Conservation (phyloP, 495 filamentous ascomycete species). For the Penicillium crystallinum region DNA sequence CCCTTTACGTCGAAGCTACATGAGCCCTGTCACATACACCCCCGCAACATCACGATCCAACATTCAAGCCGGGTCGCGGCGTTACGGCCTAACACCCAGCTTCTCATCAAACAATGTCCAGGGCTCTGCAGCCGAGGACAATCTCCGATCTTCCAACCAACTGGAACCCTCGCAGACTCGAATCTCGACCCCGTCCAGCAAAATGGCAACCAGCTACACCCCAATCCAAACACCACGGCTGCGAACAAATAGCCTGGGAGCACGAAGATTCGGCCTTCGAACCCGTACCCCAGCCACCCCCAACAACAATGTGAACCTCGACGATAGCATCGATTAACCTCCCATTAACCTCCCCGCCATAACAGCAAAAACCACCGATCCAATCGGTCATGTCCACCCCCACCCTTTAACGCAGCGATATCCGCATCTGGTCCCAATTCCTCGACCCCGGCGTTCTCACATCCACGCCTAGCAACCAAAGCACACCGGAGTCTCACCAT, state of each 20-base stretch:
- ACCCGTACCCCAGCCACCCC: constrained; percentile 29
- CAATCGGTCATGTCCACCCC: background rate
- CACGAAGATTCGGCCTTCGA: constrained; percentile 35
- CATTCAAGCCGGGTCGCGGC: constrained; percentile 43
- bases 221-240: constrained; percentile 37
- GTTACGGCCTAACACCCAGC: constrained; percentile 37
- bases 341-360: constrained; percentile 1
- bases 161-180: constrained; percentile 30
- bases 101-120: constrained; percentile 19
- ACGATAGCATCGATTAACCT: constrained; percentile 35
- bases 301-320: constrained; percentile 28
- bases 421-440: background rate
- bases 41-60: constrained; percentile 41
- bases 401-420: constrained; percentile 6
- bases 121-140: constrained; percentile 19
- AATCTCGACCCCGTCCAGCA: constrained; percentile 35
- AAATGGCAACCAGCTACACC: constrained; percentile 39
- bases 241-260: constrained; percentile 38
- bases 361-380: background rate
- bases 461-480: constrained; percentile 10
- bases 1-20: constrained; percentile 40
- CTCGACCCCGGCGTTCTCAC: background rate
- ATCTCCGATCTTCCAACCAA: constrained; percentile 18
- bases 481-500: background rate
- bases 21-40: constrained; percentile 32